Percentiles rank a stretch among this genome's conserved stretches.
These are phyloP conservation scores for Cladosporium velox DNA, from an alignment of 2,329 filamentous ascomycete genomes.

Conservation along the genomic window DNA sequence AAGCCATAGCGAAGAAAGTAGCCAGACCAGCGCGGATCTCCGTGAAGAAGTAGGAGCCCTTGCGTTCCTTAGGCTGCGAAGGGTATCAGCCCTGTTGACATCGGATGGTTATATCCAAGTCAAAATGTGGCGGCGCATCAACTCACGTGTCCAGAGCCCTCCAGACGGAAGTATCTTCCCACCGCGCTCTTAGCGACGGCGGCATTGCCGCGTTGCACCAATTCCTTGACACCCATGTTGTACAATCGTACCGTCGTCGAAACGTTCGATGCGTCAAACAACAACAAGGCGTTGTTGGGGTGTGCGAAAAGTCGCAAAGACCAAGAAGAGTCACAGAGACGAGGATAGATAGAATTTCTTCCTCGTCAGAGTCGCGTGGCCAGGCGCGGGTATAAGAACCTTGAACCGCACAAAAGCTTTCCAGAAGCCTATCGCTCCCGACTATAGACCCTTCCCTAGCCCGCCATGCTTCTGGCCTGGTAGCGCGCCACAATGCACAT, in stretches of 20 bases:
- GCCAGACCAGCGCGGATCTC: conserved; percentile 81
- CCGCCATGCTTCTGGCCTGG: not conserved
- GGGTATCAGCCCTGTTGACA: conserved; percentile 17
- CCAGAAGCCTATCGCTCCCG: conserved; percentile 16
- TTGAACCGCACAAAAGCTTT: conserved; percentile 16
- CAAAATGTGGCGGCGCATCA: conserved; percentile 3
- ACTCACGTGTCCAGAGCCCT: conserved; percentile 75
- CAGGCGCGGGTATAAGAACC: conserved; percentile 17
- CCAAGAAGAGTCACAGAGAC: conserved; percentile 10
- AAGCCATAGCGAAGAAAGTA: conserved; percentile 70
- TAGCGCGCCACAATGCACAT: conserved; percentile 12
- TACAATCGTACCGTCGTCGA: not conserved
- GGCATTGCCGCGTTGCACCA: conserved; percentile 32
- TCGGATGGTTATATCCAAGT: conserved; percentile 10
- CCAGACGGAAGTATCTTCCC: conserved; percentile 75
- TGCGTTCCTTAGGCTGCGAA: conserved; percentile 65
- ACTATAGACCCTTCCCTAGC: not conserved
- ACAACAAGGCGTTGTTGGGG: not conserved
- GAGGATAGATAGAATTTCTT: conserved; percentile 6
- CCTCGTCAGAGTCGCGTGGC: conserved; percentile 10
- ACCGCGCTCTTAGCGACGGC: conserved; percentile 65
- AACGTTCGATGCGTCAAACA: not conserved
- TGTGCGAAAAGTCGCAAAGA: not conserved
- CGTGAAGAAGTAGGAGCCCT: conserved; percentile 76
- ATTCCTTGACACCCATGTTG: conserved; percentile 23